A percentile compares a stretch with the other conserved stretches of the same genome.
These are phyloP conservation scores for Fusarium lateritium DNA, from an alignment of 2,329 filamentous ascomycete species.

Conservation along the genomic window DNA sequence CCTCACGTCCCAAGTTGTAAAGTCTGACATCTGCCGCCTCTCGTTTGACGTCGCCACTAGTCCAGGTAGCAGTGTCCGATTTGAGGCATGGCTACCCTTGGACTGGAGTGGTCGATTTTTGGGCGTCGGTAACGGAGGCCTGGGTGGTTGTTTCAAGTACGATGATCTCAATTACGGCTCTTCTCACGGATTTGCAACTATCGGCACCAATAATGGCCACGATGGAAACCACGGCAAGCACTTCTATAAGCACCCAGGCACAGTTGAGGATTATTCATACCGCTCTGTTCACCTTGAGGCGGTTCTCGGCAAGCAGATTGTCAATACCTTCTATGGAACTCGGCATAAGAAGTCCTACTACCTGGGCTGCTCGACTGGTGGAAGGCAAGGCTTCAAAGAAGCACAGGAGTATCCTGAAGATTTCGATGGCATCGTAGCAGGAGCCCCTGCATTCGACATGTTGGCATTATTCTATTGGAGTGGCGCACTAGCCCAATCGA, in stretches of 20 bases:
- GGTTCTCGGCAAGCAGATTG: neutral
- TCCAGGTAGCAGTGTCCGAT: too few species aligned
- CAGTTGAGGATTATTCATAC: slow-evolving; percentile 55
- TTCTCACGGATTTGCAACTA: slow-evolving; percentile 59
- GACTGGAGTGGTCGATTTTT: too few species aligned
- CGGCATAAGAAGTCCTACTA: slow-evolving; percentile 64
- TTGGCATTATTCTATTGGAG: slow-evolving; percentile 53
- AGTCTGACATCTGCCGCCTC: too few species aligned
- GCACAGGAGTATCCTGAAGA: slow-evolving; percentile 68
- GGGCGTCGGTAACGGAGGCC: too few species aligned
- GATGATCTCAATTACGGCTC: slow-evolving; percentile 54
- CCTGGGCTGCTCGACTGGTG: slow-evolving; percentile 71
- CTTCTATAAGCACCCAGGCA: slow-evolving; percentile 53
- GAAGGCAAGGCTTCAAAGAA: slow-evolving; percentile 69
- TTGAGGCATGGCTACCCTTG: too few species aligned
- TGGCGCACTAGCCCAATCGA: neutral
- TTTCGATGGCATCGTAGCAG: slow-evolving; percentile 65
- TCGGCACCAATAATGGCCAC: slow-evolving; percentile 66
- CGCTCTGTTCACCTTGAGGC: neutral
- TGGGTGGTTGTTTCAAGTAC: slow-evolving; percentile 55
- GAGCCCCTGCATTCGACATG: slow-evolving; percentile 63
- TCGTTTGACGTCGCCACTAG: too few species aligned
- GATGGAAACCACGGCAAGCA: slow-evolving; percentile 55
- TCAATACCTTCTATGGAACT: slow-evolving; percentile 59
- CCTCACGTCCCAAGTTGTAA: too few species aligned